A percentile compares a stretch with the other conserved stretches of the same genome.
These are phyloP conservation scores for Exserohilum turcica DNA, from an alignment of 2,329 filamentous ascomycete genomes.

Conservation along the genomic window DNA sequence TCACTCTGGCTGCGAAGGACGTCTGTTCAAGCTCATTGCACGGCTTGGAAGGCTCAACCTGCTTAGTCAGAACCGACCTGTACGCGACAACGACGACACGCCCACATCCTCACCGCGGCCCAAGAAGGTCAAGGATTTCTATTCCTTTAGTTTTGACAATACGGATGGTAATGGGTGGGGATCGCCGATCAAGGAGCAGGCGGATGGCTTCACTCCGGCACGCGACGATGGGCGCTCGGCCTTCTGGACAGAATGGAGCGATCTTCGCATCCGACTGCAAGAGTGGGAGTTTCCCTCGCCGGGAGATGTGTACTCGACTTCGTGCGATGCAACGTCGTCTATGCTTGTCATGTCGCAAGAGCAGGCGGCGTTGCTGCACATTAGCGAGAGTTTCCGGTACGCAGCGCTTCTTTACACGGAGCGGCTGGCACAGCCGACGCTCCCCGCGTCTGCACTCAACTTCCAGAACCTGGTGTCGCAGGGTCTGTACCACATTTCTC, in stretches of 20 bases:
- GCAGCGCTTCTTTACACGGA: slow-evolving; percentile 88
- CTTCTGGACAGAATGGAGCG: slow-evolving; percentile 90
- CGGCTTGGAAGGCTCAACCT: slow-evolving; percentile 84
- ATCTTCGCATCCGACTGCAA: slow-evolving; percentile 75
- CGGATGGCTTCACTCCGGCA: slow-evolving; percentile 47
- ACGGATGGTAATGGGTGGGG: slow-evolving; percentile 73
- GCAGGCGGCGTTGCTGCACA: slow-evolving; percentile 76
- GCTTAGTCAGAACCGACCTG: slow-evolving; percentile 70
- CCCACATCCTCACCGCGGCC: slow-evolving; percentile 42
- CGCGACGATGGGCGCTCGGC: slow-evolving; percentile 60
- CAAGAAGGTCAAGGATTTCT: slow-evolving; percentile 54
- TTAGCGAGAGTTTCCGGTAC: slow-evolving; percentile 90
- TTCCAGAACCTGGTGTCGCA: slow-evolving; percentile 84
- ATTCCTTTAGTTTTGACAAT: slow-evolving; percentile 60
- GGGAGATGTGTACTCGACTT: slow-evolving; percentile 33
- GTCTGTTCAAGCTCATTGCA: slow-evolving; percentile 83
- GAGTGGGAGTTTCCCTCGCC: slow-evolving; percentile 71
- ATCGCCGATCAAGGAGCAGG: slow-evolving; percentile 58
- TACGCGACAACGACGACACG: slow-evolving; percentile 46
- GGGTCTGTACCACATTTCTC: slow-evolving; percentile 81
- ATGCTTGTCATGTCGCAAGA: slow-evolving; percentile 49
- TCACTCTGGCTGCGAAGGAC: slow-evolving; percentile 82
- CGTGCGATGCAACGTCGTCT: slow-evolving; percentile 32
- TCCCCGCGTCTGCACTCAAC: slow-evolving; percentile 73
- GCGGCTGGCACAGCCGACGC: slow-evolving; percentile 76